Base-by-base conservation (phyloP, 2,329 filamentous ascomycete genomes). In the Zasmidium citrigriseum region DNA sequence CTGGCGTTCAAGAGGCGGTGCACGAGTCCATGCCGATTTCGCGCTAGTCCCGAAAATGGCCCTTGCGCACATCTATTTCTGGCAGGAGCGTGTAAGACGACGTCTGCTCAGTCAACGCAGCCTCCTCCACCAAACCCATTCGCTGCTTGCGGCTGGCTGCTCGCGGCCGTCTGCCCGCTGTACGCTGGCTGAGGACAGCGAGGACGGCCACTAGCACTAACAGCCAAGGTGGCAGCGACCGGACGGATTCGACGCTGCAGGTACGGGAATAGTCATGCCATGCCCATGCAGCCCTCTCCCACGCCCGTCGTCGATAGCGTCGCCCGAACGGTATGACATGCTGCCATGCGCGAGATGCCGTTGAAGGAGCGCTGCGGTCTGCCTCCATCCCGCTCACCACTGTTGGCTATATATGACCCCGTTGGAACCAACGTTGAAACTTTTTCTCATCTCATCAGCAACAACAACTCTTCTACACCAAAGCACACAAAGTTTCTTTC, bases 331-430 rank as follows among this genome's bases (percentile, higher is more conserved):
- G 34, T 41, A 41, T 41, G 34, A 41, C 34, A 41, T 41, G 34
- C 34, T 41, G 5, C 46, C 45, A 47, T 47, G 20, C 45, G 45
- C 22, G 45, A 29, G 34, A 46, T 52, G 49, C 44, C 20, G 11
- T 46, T 20, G 11, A 9, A 18, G 44, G 11, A 22, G 23, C 34
- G 41, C 41, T 45, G 41, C 41, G 7, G 4, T 7, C 41, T 10
- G 21, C 46, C n/a, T 18, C 10, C 46, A 27, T 46, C 16, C n/a
- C 23, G 16, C 16, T 12, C 21, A 22, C 11, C 23, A 34, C 14
- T 58, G 53, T 56, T 54, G 56, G 53, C 54, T 63, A 63, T 63
- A 63, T 63, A 63, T 58, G 46, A 27, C n/a, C 25, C 54, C 24
- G 22, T 29, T 22, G 29, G 46, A 34, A 38, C 49, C 53, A 56